These are phyloP conservation scores for Aspergillus pseudoglaucus DNA, from an alignment of 2,329 filamentous ascomycete species.

Conservation along the genomic window DNA sequence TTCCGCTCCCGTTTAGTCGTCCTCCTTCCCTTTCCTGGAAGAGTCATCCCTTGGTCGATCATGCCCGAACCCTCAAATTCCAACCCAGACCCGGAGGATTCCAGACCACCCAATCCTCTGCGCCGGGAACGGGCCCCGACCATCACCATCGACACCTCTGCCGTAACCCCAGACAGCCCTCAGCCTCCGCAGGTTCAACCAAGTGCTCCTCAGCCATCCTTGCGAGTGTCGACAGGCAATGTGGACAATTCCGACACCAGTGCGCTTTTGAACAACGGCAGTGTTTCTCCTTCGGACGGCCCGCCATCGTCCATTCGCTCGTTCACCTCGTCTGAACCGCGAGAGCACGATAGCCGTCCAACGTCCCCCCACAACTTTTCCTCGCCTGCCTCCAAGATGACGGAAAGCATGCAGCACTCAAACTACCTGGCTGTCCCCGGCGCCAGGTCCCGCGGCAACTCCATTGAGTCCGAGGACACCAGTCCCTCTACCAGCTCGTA, in stretches of 20 bases:
- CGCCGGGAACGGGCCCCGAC: conserved; percentile 45
- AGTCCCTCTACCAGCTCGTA: conserved; percentile 47
- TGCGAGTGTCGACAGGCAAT: conserved; percentile 33
- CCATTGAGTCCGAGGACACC: conserved; percentile 56
- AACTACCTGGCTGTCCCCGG: conserved; percentile 60
- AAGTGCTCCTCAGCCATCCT: conserved; percentile 28
- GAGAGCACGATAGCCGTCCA: conserved; percentile 50
- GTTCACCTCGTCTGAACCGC: conserved; percentile 53
- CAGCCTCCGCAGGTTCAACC: conserved; percentile 29
- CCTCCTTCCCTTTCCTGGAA: conserved; percentile 2
- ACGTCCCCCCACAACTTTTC: conserved; percentile 64
- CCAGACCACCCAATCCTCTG: conserved; percentile 24
- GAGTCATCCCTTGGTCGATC: conserved; percentile 11
- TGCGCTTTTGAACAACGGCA: conserved; percentile 22
- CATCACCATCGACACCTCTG: conserved; percentile 53
- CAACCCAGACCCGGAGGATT: conserved; percentile 17
- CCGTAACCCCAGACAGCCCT: conserved; percentile 35
- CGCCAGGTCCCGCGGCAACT: conserved; percentile 57
- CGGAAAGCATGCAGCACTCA: conserved; percentile 43
- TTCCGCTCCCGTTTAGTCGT: conserved; percentile 4
- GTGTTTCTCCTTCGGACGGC: conserved; percentile 43
- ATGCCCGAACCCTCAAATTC: conserved; percentile 25
- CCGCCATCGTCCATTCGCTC: conserved; percentile 48
- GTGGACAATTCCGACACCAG: conserved; percentile 25
- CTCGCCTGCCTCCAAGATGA: conserved; percentile 51